A percentile compares a stretch with the other conserved stretches of the same genome.
Conservation (phyloP, 495 filamentous ascomycete species). For the Diplogelasinospora grovesii region DNA sequence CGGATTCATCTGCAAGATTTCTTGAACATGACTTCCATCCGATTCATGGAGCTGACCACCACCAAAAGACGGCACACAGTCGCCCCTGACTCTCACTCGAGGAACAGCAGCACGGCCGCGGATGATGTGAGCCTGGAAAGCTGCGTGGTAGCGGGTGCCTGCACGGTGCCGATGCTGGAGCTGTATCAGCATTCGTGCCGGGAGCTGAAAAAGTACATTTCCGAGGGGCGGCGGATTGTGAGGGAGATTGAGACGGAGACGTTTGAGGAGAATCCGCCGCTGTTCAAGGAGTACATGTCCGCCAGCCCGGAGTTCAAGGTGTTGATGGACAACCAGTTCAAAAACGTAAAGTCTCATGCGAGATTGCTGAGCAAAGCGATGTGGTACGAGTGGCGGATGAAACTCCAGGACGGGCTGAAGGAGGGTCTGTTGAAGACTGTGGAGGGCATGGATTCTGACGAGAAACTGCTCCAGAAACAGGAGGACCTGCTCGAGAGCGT, state of each 20-base stretch:
- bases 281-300: conserved; percentile 85
- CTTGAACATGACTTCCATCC: conserved; percentile 88
- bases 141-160: conserved; percentile 81
- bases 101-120: conserved; percentile 32
- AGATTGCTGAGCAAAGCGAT: conserved; percentile 82
- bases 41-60: conserved; percentile 91
- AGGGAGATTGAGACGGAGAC: conserved; percentile 83
- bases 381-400: conserved; percentile 98
- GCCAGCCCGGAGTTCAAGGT: conserved; percentile 77
- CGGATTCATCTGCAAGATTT: conserved; percentile 87
- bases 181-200: conserved; percentile 93
- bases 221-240: conserved; percentile 79
- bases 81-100: conserved; percentile 47
- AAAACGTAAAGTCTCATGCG: conserved; percentile 90
- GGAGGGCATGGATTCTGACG: conserved; percentile 71
- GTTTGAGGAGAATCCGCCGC: conserved; percentile 75
- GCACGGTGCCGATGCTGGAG: conserved; percentile 86
- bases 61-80: conserved; percentile 87
- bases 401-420: conserved; percentile 75
- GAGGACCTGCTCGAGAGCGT: conserved; percentile 56
- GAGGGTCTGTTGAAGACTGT: conserved; percentile 67
- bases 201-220: conserved; percentile 91
- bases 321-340: conserved; percentile 93
- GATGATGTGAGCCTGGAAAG: conserved; percentile 57
- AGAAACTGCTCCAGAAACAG: conserved; percentile 57